Evolutionary conservation across 257 asterid genomes (phyloP).

Genomic region (Lavandula angustifolia): DNA sequence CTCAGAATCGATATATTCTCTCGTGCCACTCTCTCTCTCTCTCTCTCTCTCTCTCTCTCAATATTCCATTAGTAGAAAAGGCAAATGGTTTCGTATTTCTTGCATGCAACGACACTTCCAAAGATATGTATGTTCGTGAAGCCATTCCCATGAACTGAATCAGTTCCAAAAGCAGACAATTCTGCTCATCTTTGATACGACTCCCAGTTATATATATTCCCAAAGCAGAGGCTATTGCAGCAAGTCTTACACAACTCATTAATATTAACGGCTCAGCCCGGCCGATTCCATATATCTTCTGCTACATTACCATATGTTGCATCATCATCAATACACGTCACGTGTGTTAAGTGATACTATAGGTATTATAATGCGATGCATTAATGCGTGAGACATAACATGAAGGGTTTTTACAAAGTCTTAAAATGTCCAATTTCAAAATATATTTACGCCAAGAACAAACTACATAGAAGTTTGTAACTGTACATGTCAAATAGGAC

Average conservation of each 20-base stretch:
- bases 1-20: background rate
- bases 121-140: background rate
- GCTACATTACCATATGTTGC: no score
- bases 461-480: no score
- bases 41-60: background rate
- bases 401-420: no score
- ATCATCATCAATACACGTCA: no score
- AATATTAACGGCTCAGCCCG: background rate
- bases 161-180: constrained; percentile 18
- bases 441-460: no score
- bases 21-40: background rate
- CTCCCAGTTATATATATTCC: constrained; percentile 12
- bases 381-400: no score
- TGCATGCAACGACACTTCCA: background rate
- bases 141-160: constrained; percentile 6
- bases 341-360: no score
- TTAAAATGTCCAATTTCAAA: no score
- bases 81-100: background rate
- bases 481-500: no score
- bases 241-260: background rate
- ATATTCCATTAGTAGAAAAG: background rate
- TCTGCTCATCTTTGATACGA: background rate
- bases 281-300: no score
- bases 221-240: background rate
- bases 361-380: no score